phyloP scores from a whole-genome alignment of 805 yeast genomes.

The Ascoidea tarda region DNA sequence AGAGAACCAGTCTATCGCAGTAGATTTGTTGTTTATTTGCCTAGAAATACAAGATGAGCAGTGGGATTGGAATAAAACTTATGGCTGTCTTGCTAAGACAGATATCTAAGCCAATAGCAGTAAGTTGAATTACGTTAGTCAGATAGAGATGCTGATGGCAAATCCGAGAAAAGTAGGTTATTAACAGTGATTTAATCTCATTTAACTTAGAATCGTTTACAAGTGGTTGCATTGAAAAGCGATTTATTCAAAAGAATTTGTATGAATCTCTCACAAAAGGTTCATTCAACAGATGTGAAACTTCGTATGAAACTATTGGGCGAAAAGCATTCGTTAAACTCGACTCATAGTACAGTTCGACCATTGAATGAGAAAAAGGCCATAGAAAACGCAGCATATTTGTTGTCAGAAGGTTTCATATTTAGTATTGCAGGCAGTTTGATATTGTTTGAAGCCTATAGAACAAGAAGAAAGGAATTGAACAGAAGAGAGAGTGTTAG shows the following conservation, averaged over 20 bases:
- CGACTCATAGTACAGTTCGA: constrained; percentile 28
- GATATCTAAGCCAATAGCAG: constrained; percentile 67
- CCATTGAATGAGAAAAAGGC: constrained; percentile 78
- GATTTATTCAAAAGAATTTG: constrained; percentile 47
- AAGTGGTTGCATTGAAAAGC: constrained; percentile 64
- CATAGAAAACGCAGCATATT: constrained; percentile 68
- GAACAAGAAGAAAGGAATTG: constrained; percentile 51
- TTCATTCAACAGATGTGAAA: constrained; percentile 51
- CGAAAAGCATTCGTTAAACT: constrained; percentile 20
- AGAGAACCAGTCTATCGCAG: no score
- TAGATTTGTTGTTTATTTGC: no score
- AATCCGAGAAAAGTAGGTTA: not conserved
- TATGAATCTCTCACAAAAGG: constrained; percentile 54
- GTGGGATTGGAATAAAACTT: constrained; percentile 63
- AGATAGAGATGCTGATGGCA: no score
- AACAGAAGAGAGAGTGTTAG: constrained; percentile 47
- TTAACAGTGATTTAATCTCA: not conserved
- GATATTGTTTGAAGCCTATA: constrained; percentile 54
- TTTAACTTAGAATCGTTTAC: constrained; percentile 36
- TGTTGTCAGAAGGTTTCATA: constrained; percentile 63
- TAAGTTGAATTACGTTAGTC: constrained; percentile 12
- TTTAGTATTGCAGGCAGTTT: constrained; percentile 72
- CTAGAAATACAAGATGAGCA: constrained; percentile 12
- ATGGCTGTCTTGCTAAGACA: constrained; percentile 61
- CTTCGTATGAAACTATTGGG: constrained; percentile 50